phyloP scores from a whole-genome alignment of 768 basidiomycete species.

The Leccinum olivaceopallidum region DNA sequence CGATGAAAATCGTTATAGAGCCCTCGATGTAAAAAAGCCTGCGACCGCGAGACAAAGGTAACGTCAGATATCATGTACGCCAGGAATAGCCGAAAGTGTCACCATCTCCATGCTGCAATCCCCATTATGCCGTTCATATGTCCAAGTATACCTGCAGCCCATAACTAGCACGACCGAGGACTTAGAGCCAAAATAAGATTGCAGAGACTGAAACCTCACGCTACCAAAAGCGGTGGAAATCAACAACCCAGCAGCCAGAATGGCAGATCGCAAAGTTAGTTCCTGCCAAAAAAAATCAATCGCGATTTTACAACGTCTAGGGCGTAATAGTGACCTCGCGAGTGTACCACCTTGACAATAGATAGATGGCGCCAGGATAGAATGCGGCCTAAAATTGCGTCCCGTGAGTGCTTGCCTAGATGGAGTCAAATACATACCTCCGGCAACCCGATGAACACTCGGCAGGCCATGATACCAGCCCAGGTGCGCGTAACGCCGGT shows the following conservation, averaged over 20 bases:
- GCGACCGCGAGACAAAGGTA: not conserved
- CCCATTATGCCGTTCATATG: slow-evolving; percentile 69
- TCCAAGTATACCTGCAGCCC: slow-evolving; percentile 71
- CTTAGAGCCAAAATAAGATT: not conserved
- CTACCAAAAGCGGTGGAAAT: slow-evolving; percentile 68
- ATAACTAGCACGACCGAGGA: slow-evolving; percentile 40
- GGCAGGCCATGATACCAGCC: not conserved
- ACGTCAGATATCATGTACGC: slow-evolving; percentile 1
- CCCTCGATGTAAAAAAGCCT: slow-evolving; percentile 80
- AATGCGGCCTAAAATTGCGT: slow-evolving; percentile 48
- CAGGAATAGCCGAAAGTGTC: slow-evolving; percentile 2
- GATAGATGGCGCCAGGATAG: slow-evolving; percentile 58
- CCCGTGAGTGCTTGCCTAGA: slow-evolving; percentile 41
- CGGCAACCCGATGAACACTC: not conserved
- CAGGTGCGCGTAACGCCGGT: not conserved
- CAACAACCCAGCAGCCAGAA: slow-evolving; percentile 57
- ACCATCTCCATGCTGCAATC: slow-evolving; percentile 74
- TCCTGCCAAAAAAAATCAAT: slow-evolving; percentile 38
- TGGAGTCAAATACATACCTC: not conserved
- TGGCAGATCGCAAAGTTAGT: slow-evolving; percentile 60
- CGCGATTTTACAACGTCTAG: not conserved
- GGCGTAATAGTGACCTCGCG: slow-evolving; percentile 10
- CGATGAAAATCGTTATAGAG: slow-evolving; percentile 59
- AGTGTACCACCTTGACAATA: slow-evolving; percentile 30
- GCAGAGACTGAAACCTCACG: slow-evolving; percentile 36